Percentiles rank a stretch among this genome's conserved stretches.
Evolutionary conservation across 2,329 filamentous ascomycete genomes (phyloP).

Genomic region (Aspergillus candidus): DNA sequence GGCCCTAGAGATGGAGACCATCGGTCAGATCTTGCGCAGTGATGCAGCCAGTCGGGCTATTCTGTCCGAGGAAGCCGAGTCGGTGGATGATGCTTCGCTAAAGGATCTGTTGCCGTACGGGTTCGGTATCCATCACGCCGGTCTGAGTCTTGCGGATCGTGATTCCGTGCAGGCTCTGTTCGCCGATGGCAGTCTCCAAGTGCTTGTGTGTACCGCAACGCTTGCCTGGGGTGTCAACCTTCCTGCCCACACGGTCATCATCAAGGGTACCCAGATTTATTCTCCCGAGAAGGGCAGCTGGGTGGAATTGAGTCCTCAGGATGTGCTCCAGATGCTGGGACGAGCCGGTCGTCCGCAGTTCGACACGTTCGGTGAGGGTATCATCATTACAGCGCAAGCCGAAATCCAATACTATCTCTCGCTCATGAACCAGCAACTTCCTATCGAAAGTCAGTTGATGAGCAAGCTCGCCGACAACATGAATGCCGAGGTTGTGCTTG

Average conservation of each 20-base stretch:
- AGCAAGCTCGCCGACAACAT: conserved; percentile 91
- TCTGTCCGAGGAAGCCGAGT: conserved; percentile 73
- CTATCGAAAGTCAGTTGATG: conserved; percentile 93
- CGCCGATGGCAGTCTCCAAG: conserved; percentile 81
- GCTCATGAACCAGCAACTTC: conserved; percentile 90
- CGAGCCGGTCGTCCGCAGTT: conserved; percentile 94
- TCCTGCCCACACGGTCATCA: conserved; percentile 95
- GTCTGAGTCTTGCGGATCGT: conserved; percentile 92
- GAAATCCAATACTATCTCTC: conserved; percentile 98
- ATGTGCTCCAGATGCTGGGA: conserved; percentile 97
- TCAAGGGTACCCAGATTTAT: conserved; percentile 97
- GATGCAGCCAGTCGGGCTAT: conserved; percentile 90
- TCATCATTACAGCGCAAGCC: conserved; percentile 91
- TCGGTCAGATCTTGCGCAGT: conserved; percentile 87
- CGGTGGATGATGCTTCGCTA: conserved; percentile 76
- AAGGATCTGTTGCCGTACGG: conserved; percentile 95
- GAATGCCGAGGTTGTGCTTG: conserved; percentile 92
- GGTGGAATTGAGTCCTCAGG: conserved; percentile 95
- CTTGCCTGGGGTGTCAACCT: conserved; percentile 98
- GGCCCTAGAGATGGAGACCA: conserved; percentile 92
- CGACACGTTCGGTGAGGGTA: conserved; percentile 95
- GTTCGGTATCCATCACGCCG: conserved; percentile 96
- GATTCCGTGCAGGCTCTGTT: conserved; percentile 94
- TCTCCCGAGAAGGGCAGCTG: conserved; percentile 97
- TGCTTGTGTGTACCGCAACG: conserved; percentile 96